Percentiles rank a stretch among this genome's conserved stretches.
phyloP scores from a whole-genome alignment of 2,329 filamentous ascomycete genomes.

The Xylaria digitata region DNA sequence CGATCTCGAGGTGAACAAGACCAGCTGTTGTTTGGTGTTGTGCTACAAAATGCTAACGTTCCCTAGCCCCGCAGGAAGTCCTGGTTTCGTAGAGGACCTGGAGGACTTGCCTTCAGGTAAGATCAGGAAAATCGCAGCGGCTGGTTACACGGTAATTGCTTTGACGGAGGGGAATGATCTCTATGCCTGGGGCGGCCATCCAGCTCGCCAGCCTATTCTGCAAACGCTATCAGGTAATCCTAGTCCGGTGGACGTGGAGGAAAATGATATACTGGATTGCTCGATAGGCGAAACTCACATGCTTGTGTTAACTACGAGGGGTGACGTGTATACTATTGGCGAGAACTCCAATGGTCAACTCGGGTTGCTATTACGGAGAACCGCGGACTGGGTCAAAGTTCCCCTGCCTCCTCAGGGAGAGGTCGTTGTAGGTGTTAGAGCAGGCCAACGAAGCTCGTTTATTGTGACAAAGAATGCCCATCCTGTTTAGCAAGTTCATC shows the following conservation, averaged over 20 bases:
- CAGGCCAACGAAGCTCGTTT: constrained; percentile 63
- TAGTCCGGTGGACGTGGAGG: constrained; percentile 59
- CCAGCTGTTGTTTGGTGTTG: background rate
- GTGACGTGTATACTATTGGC: constrained; percentile 66
- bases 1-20: constrained; percentile 50
- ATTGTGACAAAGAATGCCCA: constrained; percentile 53
- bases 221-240: constrained; percentile 51
- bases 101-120: constrained; percentile 61
- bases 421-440: constrained; percentile 56
- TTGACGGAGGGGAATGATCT: constrained; percentile 67
- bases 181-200: constrained; percentile 70
- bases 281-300: constrained; percentile 69
- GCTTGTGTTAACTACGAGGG: constrained; percentile 63
- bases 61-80: constrained; percentile 58
- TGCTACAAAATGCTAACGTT: constrained; percentile 29
- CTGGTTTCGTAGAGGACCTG: constrained; percentile 61
- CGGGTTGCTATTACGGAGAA: constrained; percentile 54
- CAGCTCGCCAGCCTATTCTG: constrained; percentile 51
- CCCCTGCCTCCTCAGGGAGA: constrained; percentile 48
- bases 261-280: constrained; percentile 66
- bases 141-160: constrained; percentile 68
- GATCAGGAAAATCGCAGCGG: constrained; percentile 65
- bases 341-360: constrained; percentile 70
- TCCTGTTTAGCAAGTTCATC: constrained; percentile 47
- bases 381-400: constrained; percentile 53